These are phyloP conservation scores for Fusarium nelsonii DNA, from an alignment of 2,329 filamentous ascomycete genomes.

Conservation along the genomic window DNA sequence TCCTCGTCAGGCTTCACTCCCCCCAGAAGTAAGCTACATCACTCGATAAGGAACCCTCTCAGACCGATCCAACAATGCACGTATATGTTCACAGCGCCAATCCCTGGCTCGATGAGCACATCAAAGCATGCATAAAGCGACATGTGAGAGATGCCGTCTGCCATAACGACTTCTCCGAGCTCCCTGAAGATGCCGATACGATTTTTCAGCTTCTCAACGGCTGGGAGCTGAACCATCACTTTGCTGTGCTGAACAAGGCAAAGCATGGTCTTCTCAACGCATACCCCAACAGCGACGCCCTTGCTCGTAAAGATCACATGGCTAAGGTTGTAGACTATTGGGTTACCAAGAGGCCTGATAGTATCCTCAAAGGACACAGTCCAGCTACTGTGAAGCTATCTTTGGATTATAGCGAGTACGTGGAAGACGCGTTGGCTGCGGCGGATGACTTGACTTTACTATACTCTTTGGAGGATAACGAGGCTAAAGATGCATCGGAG, in stretches of 20 bases:
- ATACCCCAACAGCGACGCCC: conserved; percentile 56
- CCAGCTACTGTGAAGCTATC: conserved; percentile 53
- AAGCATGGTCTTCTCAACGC: conserved; percentile 53
- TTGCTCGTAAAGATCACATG: conserved; percentile 55
- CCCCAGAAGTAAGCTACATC: conserved; percentile 34
- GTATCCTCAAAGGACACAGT: conserved; percentile 48
- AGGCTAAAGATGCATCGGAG: conserved; percentile 42
- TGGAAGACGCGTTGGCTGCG: conserved; percentile 54
- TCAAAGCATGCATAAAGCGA: conserved; percentile 48
- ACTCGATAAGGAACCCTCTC: background rate
- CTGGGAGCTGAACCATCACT: conserved; percentile 52
- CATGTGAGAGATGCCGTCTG: conserved; percentile 50
- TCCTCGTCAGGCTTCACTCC: conserved; percentile 33
- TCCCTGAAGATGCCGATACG: conserved; percentile 43
- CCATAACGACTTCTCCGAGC: conserved; percentile 46
- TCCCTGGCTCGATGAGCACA: conserved; percentile 52
- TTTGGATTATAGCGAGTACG: conserved; percentile 56
- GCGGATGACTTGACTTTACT: conserved; percentile 54
- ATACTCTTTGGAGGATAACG: conserved; percentile 54
- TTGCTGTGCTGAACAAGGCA: conserved; percentile 50
- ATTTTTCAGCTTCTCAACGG: conserved; percentile 54
- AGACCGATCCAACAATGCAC: conserved; percentile 25
- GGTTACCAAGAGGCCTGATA: conserved; percentile 53
- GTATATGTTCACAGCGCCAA: conserved; percentile 41
- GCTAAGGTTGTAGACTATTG: conserved; percentile 53